These are phyloP conservation scores for Komagataella ulmi DNA, from an alignment of 805 yeast species.

Conservation along the genomic window DNA sequence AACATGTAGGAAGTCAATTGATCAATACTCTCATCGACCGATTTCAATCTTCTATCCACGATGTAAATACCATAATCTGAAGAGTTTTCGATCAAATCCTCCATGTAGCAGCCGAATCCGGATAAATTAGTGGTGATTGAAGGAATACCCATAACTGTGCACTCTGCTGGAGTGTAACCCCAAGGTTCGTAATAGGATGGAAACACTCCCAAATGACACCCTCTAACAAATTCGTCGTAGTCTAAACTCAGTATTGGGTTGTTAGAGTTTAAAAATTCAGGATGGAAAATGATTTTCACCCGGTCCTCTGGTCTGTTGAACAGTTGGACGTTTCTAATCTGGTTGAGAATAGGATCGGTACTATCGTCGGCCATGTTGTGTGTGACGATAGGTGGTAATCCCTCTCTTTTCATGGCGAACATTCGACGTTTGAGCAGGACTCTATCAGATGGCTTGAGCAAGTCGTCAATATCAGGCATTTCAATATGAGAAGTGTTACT, in stretches of 20 bases:
- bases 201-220: constrained; percentile 96
- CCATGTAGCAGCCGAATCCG: constrained; percentile 98
- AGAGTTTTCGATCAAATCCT: constrained; percentile 87
- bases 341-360: constrained; percentile 81
- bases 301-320: constrained; percentile 85
- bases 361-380: constrained; percentile 94
- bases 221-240: constrained; percentile 95
- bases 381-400: constrained; percentile 90
- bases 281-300: constrained; percentile 93
- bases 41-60: constrained; percentile 86
- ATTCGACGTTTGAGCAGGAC: constrained; percentile 86
- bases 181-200: constrained; percentile 98
- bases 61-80: constrained; percentile 94
- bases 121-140: constrained; percentile 91
- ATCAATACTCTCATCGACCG: constrained; percentile 86
- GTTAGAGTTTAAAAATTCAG: constrained; percentile 89
- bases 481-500: constrained; percentile 30
- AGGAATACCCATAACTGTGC: constrained; percentile 99
- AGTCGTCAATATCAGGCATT: constrained; percentile 68
- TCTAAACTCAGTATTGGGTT: constrained; percentile 89
- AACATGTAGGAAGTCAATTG: constrained; percentile 85
- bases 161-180: constrained; percentile 99
- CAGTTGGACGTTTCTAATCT: constrained; percentile 80
- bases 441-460: constrained; percentile 76
- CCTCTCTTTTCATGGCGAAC: constrained; percentile 79